A percentile compares a stretch with the other conserved stretches of the same genome.
Conservation (phyloP, 495 filamentous ascomycete genomes). For the Emericellopsis terricola region DNA sequence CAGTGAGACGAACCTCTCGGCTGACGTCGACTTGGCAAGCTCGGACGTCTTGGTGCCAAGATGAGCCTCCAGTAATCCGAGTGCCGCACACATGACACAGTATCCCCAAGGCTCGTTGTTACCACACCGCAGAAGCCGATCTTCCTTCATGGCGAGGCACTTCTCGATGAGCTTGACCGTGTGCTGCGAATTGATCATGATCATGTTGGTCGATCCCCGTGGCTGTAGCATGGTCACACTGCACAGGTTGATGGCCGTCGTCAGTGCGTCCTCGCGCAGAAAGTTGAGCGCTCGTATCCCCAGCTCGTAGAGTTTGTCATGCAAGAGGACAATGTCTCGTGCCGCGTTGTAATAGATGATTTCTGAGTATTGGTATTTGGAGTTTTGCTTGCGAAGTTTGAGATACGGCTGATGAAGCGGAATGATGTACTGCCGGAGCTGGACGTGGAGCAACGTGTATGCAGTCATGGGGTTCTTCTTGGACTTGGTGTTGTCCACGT, state of each 20-base stretch:
- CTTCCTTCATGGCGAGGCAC: slow-evolving; percentile 24
- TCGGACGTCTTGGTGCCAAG: slow-evolving; percentile 18
- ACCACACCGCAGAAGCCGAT: slow-evolving; percentile 23
- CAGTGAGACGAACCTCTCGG: slow-evolving; percentile 18
- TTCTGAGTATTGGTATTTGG: slow-evolving; percentile 25
- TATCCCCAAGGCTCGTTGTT: slow-evolving; percentile 29
- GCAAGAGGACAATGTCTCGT: slow-evolving; percentile 24
- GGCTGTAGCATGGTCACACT: slow-evolving; percentile 30
- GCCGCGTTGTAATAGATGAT: slow-evolving; percentile 28
- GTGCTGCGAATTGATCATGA: slow-evolving; percentile 24
- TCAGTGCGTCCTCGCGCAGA: slow-evolving; percentile 20
- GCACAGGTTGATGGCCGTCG: slow-evolving; percentile 24
- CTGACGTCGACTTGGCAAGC: slow-evolving; percentile 19
- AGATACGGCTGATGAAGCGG: slow-evolving; percentile 25
- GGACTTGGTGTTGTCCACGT: slow-evolving; percentile 1
- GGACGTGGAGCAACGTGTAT: slow-evolving; percentile 21
- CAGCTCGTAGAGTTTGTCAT: slow-evolving; percentile 19
- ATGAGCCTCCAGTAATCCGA: slow-evolving; percentile 22
- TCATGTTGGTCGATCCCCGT: slow-evolving; percentile 21
- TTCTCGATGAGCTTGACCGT: slow-evolving; percentile 23
- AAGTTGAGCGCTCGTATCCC: slow-evolving; percentile 22
- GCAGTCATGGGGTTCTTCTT: slow-evolving; percentile 16
- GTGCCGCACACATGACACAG: slow-evolving; percentile 22
- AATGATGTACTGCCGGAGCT: slow-evolving; percentile 24
- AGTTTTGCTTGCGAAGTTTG: slow-evolving; percentile 18